phyloP scores from a whole-genome alignment of 768 basidiomycete species.

The Mycena polygramma region DNA sequence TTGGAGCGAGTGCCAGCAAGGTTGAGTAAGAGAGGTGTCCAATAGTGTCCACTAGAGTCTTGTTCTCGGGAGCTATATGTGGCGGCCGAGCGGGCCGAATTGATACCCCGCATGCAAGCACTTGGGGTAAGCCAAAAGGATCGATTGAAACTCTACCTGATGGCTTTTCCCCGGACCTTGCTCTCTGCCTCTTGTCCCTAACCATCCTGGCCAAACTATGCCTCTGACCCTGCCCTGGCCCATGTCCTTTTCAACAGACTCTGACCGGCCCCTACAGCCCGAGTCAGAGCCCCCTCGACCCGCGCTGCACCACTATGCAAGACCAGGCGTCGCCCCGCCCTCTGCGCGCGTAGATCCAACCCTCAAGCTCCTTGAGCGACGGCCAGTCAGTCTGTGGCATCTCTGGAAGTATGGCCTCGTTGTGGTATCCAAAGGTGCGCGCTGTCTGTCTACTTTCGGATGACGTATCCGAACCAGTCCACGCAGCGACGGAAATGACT shows the following conservation, averaged over 20 bases:
- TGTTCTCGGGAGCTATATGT: no score
- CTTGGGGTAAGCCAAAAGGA: no score
- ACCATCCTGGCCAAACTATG: not conserved
- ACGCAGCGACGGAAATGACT: conserved; percentile 61
- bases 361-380: conserved; percentile 68
- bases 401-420: conserved; percentile 80
- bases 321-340: conserved; percentile 77
- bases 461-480: not conserved
- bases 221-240: conserved; percentile 27
- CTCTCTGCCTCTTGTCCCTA: not conserved
- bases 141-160: conserved; percentile 10
- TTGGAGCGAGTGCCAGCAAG: no score
- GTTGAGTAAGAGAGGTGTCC: no score
- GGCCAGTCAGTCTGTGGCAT: conserved; percentile 74
- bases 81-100: no score
- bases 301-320: conserved; percentile 69
- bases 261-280: conserved; percentile 31
- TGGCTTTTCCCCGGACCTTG: conserved; percentile 28
- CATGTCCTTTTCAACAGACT: conserved; percentile 30
- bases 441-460: not conserved
- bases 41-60: no score
- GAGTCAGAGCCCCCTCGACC: conserved; percentile 35
- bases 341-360: conserved; percentile 80
- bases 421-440: conserved; percentile 73
- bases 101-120: no score